Base-by-base conservation (phyloP, 208 protist species). In the Leishmania martiniquensis region DNA sequence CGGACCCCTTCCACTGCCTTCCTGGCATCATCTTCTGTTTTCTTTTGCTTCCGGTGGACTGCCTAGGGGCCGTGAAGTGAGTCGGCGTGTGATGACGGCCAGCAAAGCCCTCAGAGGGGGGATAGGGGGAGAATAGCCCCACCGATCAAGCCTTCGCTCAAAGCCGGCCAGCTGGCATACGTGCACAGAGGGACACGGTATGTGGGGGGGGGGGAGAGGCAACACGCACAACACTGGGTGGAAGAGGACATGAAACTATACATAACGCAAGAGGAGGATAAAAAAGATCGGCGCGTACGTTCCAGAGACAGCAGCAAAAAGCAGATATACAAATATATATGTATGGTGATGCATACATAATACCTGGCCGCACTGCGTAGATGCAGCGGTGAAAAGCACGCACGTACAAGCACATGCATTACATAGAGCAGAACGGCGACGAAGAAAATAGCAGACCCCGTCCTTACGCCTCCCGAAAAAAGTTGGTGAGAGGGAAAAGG, bases 161-260 rank as follows among this genome's bases (percentile, higher is more conserved):
- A 65, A 47, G 57, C 15, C 32, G 42, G 15, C 52, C n/a, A 65
- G 15, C 25, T 47, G 10, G 10, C 44, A 73, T 17, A 22, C 62
- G 29, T 44, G 59, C 62, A 78, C 37, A 20, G 49, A 39, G 62
- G 73, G 47, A 42, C 42, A 62, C 44, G 37, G 49, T 57, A 73
- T n/a, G n/a, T n/a, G n/a, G n/a, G n/a, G n/a, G n/a, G n/a, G n/a
- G n/a, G n/a, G n/a, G 22, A 13, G 32, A 29, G 5, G 37, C 32
- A 66, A 32, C 37, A 32, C 25, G n/a, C 12, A 60, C 34, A 22
- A 22, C 6, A 51, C 25, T 6, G 39, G 13, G 42, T 51, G 37
- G 45, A 67, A 47, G 13, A 66, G 67, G 52, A 54, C 4, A 29
- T 45, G 15, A 65, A 51, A 76, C 55, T 76, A 39, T 76, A 76